These are phyloP conservation scores for Litsea cubeba DNA, from an alignment of 164 flowering plant species.

Conservation along the genomic window DNA sequence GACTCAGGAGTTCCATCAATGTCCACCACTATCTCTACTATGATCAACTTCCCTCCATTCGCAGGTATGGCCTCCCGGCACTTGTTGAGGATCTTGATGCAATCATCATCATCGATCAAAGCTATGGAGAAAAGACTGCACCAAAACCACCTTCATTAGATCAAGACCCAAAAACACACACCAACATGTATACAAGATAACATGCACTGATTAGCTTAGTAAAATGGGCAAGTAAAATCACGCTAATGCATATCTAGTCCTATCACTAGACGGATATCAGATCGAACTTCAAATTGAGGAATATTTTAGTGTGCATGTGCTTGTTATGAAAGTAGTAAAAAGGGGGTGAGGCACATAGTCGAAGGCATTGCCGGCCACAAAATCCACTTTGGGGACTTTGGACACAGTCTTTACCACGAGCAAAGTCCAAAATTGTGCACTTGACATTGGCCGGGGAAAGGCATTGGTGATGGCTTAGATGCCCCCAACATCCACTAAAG, in stretches of 20 bases:
- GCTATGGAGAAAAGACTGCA: constrained; percentile 9
- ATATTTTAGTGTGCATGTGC: too few relatives aligned
- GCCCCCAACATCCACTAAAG: constrained; percentile 15
- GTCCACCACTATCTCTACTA: background rate
- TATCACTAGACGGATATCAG: too few relatives aligned
- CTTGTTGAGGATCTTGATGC: constrained; percentile 3
- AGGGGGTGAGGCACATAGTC: too few relatives aligned
- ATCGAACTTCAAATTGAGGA: too few relatives aligned
- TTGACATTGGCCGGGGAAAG: too few relatives aligned
- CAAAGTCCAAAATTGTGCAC: constrained; percentile 12
- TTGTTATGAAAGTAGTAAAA: too few relatives aligned
- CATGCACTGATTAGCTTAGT: too few relatives aligned
- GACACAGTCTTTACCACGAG: constrained; percentile 13
- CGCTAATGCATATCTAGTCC: too few relatives aligned
- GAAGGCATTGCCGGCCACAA: too few relatives aligned
- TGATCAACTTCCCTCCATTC: constrained; percentile 1
- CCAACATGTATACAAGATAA: background rate
- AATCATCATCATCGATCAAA: constrained; percentile 3
- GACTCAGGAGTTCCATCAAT: background rate
- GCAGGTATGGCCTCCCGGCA: constrained; percentile 6
- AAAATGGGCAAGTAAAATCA: too few relatives aligned
- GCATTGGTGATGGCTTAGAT: background rate
- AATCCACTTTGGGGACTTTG: background rate
- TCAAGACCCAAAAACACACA: background rate
- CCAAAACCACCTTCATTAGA: background rate